Conservation (phyloP, 805 yeast species). For the Geotrichum ghanense region DNA sequence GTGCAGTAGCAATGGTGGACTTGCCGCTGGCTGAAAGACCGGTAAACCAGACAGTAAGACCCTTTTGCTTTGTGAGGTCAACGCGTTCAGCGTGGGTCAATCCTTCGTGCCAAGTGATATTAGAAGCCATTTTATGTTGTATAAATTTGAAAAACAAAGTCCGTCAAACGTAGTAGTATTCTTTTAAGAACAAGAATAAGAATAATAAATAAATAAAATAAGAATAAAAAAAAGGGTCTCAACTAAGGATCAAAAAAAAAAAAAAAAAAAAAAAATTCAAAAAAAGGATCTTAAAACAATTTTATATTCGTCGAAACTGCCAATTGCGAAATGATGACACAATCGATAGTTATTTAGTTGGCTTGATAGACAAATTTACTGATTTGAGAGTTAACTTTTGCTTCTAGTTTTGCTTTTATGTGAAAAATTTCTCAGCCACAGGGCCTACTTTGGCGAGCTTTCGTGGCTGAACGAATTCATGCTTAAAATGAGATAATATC, state of each 20-base stretch:
- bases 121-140: constrained; percentile 66
- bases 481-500: neutral
- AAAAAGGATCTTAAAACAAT: too few species aligned
- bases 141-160: neutral
- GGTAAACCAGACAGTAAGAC: constrained; percentile 90
- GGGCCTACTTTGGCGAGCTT: neutral
- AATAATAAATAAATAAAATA: neutral
- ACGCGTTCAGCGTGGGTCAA: constrained; percentile 75
- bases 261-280: too few species aligned
- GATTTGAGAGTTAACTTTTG: too few species aligned
- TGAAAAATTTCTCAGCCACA: too few species aligned
- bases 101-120: constrained; percentile 94
- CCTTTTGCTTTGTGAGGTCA: constrained; percentile 61
- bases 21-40: constrained; percentile 95
- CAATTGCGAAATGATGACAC: too few species aligned
- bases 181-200: too few species aligned
- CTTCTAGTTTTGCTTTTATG: too few species aligned
- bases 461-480: neutral
- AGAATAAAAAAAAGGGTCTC: neutral
- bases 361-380: too few species aligned
- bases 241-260: too few species aligned
- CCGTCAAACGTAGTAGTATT: too few species aligned
- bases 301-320: too few species aligned
- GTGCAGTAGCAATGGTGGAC: constrained; percentile 85
- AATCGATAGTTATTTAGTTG: too few species aligned